Percentiles rank a stretch among this genome's conserved stretches.
These are phyloP conservation scores for Yamadazyma membranifaciens DNA, from an alignment of 1,139 yeast genomes.

Conservation along the genomic window DNA sequence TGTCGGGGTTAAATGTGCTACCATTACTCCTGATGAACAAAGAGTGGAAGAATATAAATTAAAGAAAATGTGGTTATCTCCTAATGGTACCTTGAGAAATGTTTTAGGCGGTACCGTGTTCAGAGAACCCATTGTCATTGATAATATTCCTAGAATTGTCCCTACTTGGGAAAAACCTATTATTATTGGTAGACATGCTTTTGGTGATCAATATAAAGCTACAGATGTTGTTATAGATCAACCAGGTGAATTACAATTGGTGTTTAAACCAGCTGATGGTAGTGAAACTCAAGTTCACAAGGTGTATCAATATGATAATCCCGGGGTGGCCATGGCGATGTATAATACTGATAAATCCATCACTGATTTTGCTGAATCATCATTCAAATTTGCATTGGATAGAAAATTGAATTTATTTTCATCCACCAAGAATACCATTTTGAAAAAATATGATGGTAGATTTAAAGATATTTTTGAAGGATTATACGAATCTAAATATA, in stretches of 20 bases:
- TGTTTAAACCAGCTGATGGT: conserved; percentile 76
- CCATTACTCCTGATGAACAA: conserved; percentile 97
- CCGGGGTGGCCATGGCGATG: conserved; percentile 91
- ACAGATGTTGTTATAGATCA: conserved; percentile 77
- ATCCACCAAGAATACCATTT: conserved; percentile 91
- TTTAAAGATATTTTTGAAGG: conserved; percentile 91
- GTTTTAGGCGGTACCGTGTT: conserved; percentile 94
- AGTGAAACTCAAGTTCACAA: conserved; percentile 25
- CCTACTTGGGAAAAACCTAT: conserved; percentile 96
- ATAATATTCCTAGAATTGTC: conserved; percentile 81
- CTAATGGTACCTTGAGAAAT: conserved; percentile 95
- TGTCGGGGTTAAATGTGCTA: conserved; percentile 95
- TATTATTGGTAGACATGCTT: conserved; percentile 95
- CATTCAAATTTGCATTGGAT: conserved; percentile 82
- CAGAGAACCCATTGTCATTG: conserved; percentile 94
- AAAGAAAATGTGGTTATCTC: conserved; percentile 96
- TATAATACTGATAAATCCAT: conserved; percentile 93
- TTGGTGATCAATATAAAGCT: conserved; percentile 95
- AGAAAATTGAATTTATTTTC: conserved; percentile 77
- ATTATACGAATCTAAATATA: conserved; percentile 70
- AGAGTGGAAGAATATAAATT: conserved; percentile 86
- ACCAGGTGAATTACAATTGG: conserved; percentile 77
- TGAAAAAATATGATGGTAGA: conserved; percentile 90
- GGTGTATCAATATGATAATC: conserved; percentile 57
- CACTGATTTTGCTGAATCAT: conserved; percentile 85